Evolutionary conservation across 768 basidiomycete genomes (phyloP).

Genomic region (Royoungia palumana): DNA sequence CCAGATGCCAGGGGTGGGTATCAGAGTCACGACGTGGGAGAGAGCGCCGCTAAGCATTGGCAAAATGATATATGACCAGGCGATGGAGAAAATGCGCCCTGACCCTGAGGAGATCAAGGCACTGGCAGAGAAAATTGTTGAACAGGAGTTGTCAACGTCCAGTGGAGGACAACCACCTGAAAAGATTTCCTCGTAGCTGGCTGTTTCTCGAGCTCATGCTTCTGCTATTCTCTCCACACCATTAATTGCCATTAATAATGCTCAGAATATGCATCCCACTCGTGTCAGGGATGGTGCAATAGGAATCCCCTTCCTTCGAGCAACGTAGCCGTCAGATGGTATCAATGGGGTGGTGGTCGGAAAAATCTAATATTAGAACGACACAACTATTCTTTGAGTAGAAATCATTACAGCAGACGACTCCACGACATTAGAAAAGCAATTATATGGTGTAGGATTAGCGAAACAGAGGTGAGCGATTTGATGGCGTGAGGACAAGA

Average conservation of each 20-base stretch:
- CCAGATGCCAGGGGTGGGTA: conserved; percentile 81
- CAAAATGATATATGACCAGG: conserved; percentile 34
- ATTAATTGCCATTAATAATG: conserved; percentile 11
- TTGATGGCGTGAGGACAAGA: conserved; percentile 1
- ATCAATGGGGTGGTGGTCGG: too few species aligned
- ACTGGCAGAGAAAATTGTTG: conserved; percentile 42
- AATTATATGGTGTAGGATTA: conserved; percentile 2
- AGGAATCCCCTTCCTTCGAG: too few species aligned
- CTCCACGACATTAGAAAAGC: neutral
- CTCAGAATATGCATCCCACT: neutral
- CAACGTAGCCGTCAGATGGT: too few species aligned
- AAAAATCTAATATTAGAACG: neutral
- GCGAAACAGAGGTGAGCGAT: conserved; percentile 16
- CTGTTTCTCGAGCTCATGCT: neutral
- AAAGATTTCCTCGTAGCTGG: neutral
- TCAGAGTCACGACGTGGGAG: conserved; percentile 79
- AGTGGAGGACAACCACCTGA: neutral
- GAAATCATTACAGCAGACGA: conserved; percentile 3
- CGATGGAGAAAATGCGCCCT: conserved; percentile 34
- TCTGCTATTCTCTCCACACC: neutral
- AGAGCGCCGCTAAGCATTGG: conserved; percentile 54
- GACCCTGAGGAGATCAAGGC: conserved; percentile 36
- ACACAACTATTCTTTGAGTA: neutral
- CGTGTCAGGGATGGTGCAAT: too few species aligned
- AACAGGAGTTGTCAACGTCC: conserved; percentile 23